phyloP scores from a whole-genome alignment of 805 yeast species.

The Wickerhamomyces alni region DNA sequence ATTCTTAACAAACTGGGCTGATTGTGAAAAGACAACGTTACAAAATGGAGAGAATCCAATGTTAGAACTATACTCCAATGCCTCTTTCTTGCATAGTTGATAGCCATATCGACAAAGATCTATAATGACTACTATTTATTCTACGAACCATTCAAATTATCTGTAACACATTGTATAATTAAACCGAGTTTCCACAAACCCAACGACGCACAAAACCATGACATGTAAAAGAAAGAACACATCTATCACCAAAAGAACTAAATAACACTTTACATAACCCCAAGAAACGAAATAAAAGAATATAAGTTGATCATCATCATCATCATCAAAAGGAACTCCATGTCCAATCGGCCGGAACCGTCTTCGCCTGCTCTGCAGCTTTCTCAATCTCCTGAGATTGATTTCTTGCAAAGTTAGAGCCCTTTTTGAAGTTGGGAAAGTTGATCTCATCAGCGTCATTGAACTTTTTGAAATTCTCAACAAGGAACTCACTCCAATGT shows the following conservation, averaged over 20 bases:
- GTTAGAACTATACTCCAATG: slow-evolving; percentile 71
- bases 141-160: too few species aligned
- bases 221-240: too few species aligned
- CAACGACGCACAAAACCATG: neutral
- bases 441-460: slow-evolving; percentile 12
- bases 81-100: slow-evolving; percentile 46
- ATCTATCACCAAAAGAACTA: neutral
- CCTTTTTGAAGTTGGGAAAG: slow-evolving; percentile 12
- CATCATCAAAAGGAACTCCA: slow-evolving; percentile 62
- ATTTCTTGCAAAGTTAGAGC: neutral
- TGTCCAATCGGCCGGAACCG: slow-evolving; percentile 61
- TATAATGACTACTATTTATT: neutral
- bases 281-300: neutral
- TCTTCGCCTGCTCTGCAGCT: slow-evolving; percentile 6
- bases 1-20: slow-evolving; percentile 68
- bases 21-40: slow-evolving; percentile 58
- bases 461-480: slow-evolving; percentile 12
- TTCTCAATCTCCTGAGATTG: neutral
- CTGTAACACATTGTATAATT: too few species aligned
- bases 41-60: slow-evolving; percentile 80
- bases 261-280: neutral
- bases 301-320: too few species aligned
- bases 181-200: neutral
- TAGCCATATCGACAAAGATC: neutral
- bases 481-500: slow-evolving; percentile 40